Base-by-base conservation (phyloP, 441 rosid genomes). In the Mallotus repandus region DNA sequence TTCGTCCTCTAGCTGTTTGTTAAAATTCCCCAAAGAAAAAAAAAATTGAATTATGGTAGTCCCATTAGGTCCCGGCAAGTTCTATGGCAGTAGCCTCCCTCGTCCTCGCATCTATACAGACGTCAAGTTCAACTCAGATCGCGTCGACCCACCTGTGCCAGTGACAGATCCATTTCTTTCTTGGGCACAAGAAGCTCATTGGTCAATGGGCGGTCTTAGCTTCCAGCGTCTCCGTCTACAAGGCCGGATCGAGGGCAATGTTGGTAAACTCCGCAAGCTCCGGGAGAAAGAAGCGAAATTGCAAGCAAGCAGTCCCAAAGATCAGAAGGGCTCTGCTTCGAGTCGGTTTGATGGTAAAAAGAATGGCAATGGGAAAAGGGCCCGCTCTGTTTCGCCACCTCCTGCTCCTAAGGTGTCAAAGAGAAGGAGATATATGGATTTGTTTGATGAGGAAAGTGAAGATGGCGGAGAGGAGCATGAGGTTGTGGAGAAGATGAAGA, bases 141-240 rank as follows among this genome's bases (percentile, higher is more conserved):
- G 97, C 4, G 86, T 91, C 0, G 96, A 91, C 59, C 97, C 98
- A 3, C 98, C 99, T 0, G 68, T 70, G 1, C 55, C 94, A 3
- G 91, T 91, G 19, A 81, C 84, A 49, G 99, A 89, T 59, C 90
- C 99, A 12, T 80, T 95, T 2, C 92, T 91, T 38, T 80, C 97
- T 0, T 95, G 99, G 99, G 99, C 99, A 2, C 68, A 70, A 19
- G 98, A 92, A 59, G 99, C 99, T 13, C 98, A 95, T 84, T 95
- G 99, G 99, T 89, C 98, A 66, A 95, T 95, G 99, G 99, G 99
- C 10, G 99, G 99, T 41, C 91, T 89, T 66, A 89, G 79, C 79
- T 89, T 89, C 89, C 75, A 80, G 64, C 98, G 97, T 48, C 90
- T 92, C 76, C 97, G 94, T 69, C 87, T 86, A 68, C 98, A 92